phyloP scores from a whole-genome alignment of 768 basidiomycete genomes.

The Podaxis rugospora region DNA sequence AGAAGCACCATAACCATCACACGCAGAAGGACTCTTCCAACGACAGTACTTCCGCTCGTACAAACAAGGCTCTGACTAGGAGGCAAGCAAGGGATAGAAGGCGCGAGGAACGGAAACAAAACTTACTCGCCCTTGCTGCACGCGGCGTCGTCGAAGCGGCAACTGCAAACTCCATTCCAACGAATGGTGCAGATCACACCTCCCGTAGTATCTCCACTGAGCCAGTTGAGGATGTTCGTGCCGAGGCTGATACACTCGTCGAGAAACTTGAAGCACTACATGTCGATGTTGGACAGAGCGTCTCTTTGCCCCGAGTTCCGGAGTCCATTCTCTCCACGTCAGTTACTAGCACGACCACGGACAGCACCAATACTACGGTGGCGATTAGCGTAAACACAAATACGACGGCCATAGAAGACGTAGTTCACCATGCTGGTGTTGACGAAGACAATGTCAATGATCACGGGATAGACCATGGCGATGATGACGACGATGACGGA shows the following conservation, averaged over 20 bases:
- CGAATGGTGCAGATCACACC: background rate
- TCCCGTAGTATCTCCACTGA: background rate
- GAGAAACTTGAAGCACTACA: constrained; percentile 4
- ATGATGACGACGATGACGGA: constrained; percentile 34
- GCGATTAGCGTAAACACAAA: too few species aligned
- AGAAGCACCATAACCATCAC: constrained; percentile 10
- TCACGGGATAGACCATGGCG: background rate
- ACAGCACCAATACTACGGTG: background rate
- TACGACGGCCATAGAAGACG: background rate
- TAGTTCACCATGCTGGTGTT: background rate
- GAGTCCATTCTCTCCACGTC: background rate
- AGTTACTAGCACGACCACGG: background rate
- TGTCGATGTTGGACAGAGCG: background rate
- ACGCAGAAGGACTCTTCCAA: constrained; percentile 15
- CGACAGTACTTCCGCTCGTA: background rate
- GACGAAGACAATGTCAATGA: too few species aligned
- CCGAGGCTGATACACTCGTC: background rate
- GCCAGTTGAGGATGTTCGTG: background rate
- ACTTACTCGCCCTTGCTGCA: constrained; percentile 26
- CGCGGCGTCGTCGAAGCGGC: constrained; percentile 15
- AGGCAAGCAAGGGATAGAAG: constrained; percentile 46
- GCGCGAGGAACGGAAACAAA: constrained; percentile 42
- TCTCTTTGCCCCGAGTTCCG: background rate
- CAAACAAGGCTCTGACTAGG: constrained; percentile 30
- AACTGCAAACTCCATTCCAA: background rate